phyloP scores from a whole-genome alignment of 140 eudicot genomes.

The Stevia rebaudiana region DNA sequence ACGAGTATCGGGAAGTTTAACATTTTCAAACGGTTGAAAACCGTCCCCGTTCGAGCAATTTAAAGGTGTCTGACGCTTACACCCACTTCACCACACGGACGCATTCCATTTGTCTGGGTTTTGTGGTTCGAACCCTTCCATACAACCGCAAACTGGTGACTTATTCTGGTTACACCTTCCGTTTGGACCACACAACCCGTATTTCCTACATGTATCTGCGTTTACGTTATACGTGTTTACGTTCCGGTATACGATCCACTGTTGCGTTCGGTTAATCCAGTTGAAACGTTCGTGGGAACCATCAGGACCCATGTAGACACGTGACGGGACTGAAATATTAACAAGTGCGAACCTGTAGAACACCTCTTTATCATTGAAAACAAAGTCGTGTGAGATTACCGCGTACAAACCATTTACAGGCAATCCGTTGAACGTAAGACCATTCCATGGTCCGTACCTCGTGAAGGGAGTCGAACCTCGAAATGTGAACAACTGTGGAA shows the following conservation, averaged over 20 bases:
- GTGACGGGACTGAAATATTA: not conserved
- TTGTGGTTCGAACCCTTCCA: conserved; percentile 30
- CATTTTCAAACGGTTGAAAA: not conserved
- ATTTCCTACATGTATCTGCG: conserved; percentile 21
- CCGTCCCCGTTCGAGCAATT: conserved; percentile 25
- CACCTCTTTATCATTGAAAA: conserved; percentile 13
- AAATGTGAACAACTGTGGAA: conserved; percentile 20
- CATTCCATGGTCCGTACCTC: conserved; percentile 30
- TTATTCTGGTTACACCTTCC: conserved; percentile 30
- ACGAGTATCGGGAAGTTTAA: not conserved
- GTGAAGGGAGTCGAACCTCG: not conserved
- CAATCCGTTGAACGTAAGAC: conserved; percentile 20
- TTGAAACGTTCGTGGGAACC: not conserved
- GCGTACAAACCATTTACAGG: not conserved
- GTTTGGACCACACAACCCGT: conserved; percentile 32
- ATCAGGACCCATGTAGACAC: not conserved
- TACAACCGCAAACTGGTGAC: conserved; percentile 28
- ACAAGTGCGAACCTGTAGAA: not conserved
- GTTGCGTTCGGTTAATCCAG: not conserved
- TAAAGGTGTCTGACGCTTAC: conserved; percentile 7
- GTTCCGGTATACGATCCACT: not conserved
- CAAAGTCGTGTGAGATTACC: not conserved
- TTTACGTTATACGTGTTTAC: not conserved
- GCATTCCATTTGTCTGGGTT: conserved; percentile 17
- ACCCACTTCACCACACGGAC: conserved; percentile 30